These are phyloP conservation scores for Aureobasidium sp. DNA, from an alignment of 2,329 filamentous ascomycete genomes.

Conservation along the genomic window DNA sequence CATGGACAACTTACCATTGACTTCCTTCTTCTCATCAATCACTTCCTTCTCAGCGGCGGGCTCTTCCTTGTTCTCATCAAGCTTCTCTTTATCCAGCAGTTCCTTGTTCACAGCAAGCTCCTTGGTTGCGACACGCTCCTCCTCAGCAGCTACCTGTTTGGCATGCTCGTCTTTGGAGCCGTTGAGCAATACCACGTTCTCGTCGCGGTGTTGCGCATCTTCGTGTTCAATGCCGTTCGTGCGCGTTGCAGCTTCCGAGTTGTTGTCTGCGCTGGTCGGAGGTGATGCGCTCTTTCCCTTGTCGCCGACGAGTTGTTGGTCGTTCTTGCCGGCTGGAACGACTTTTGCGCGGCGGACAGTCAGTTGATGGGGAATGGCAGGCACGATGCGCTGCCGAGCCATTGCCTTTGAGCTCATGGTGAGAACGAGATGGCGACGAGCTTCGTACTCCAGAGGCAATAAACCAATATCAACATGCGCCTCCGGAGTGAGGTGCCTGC, in stretches of 20 bases:
- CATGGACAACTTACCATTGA: background rate
- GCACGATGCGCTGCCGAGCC: constrained; percentile 12
- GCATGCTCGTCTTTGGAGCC: background rate
- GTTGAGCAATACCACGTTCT: background rate
- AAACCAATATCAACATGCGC: constrained; percentile 14
- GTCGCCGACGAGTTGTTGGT: constrained; percentile 2
- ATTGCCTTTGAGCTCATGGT: constrained; percentile 11
- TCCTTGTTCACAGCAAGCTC: background rate
- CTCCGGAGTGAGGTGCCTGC: constrained; percentile 13
- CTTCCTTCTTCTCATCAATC: background rate
- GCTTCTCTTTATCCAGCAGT: background rate
- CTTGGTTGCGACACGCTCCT: constrained; percentile 4
- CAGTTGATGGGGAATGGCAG: constrained; percentile 13
- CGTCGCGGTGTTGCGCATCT: background rate
- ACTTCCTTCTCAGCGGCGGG: background rate
- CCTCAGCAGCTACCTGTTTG: background rate
- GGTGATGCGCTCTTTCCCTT: constrained; percentile 4
- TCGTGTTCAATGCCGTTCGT: background rate
- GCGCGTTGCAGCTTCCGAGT: background rate
- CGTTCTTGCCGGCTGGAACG: background rate
- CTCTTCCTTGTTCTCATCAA: background rate
- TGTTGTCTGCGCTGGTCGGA: background rate
- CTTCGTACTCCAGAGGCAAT: constrained; percentile 13
- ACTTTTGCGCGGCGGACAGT: constrained; percentile 11
- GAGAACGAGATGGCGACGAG: background rate